A percentile compares a stretch with the other conserved stretches of the same genome.
Evolutionary conservation across 805 yeast genomes (phyloP).

Genomic region (Monosporozyma siamensis): DNA sequence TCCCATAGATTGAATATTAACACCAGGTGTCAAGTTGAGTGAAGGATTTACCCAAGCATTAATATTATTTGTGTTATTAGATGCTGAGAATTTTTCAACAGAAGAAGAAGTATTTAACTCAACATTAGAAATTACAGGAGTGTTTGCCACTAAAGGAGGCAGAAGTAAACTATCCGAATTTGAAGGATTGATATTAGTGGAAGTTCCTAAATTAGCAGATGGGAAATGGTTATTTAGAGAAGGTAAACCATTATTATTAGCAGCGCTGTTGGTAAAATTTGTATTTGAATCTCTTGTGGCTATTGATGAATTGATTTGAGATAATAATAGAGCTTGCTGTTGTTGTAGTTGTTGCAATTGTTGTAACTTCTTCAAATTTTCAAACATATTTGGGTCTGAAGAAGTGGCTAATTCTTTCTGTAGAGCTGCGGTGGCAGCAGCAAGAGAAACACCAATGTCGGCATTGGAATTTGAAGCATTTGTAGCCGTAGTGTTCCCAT

Average conservation of each 20-base stretch:
- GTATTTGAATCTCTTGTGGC: constrained; percentile 3
- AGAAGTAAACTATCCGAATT: constrained; percentile 15
- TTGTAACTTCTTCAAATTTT: constrained; percentile 18
- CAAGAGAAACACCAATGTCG: neutral
- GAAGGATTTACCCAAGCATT: neutral
- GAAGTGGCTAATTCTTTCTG: neutral
- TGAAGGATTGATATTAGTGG: neutral
- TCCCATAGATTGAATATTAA: constrained; percentile 8
- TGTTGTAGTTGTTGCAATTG: constrained; percentile 21
- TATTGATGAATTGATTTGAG: constrained; percentile 6
- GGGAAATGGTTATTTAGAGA: neutral
- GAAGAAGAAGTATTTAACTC: neutral
- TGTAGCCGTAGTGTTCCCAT: too few relatives aligned
- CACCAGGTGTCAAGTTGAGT: neutral
- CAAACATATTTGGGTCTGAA: constrained; percentile 6
- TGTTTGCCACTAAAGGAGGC: constrained; percentile 20
- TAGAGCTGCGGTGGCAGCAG: neutral
- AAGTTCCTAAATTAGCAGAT: constrained; percentile 2
- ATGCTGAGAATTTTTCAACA: neutral
- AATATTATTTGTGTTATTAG: neutral
- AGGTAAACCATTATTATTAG: neutral
- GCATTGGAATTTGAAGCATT: neutral
- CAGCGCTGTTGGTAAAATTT: neutral
- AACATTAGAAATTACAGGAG: neutral
- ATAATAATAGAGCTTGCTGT: constrained; percentile 8